Percentiles rank a stretch among this genome's conserved stretches.
Conservation (phyloP, 1,139 yeast species). For the Sugiyamaella japonica region DNA sequence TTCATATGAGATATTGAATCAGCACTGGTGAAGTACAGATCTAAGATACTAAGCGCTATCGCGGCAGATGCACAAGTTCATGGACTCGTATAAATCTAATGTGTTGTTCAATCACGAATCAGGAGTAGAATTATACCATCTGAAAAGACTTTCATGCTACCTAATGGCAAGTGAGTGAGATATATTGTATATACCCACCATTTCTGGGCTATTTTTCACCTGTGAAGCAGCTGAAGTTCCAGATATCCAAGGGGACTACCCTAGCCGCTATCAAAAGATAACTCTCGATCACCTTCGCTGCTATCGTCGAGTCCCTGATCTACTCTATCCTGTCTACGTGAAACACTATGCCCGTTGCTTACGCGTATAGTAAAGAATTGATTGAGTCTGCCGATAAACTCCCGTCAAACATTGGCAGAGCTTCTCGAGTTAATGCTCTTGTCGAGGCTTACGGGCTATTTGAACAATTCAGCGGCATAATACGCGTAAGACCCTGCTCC, state of each 20-base stretch:
- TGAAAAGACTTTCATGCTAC: too few species aligned
- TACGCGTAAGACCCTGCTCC: constrained; percentile 24
- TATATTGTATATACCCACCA: too few species aligned
- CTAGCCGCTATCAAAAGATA: constrained; percentile 10
- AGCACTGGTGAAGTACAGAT: background rate
- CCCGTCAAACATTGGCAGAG: constrained; percentile 56
- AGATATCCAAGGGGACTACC: too few species aligned
- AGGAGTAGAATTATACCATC: too few species aligned
- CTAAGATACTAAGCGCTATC: constrained; percentile 6
- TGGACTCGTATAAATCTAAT: too few species aligned
- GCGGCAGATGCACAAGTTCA: background rate
- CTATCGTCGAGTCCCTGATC: background rate
- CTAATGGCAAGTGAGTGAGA: too few species aligned
- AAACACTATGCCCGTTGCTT: constrained; percentile 29
- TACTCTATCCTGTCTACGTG: too few species aligned
- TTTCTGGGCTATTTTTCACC: too few species aligned
- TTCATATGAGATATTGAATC: background rate
- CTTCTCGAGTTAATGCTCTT: constrained; percentile 48
- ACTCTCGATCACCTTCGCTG: too few species aligned
- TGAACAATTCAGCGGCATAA: constrained; percentile 19
- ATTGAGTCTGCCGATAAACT: constrained; percentile 46
- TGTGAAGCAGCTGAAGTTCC: too few species aligned
- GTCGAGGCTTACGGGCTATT: constrained; percentile 48
- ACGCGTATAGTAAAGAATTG: constrained; percentile 37
- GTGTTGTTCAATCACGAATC: too few species aligned